phyloP scores from a whole-genome alignment of 2,329 filamentous ascomycete species.

The Penicillium olsonii region DNA sequence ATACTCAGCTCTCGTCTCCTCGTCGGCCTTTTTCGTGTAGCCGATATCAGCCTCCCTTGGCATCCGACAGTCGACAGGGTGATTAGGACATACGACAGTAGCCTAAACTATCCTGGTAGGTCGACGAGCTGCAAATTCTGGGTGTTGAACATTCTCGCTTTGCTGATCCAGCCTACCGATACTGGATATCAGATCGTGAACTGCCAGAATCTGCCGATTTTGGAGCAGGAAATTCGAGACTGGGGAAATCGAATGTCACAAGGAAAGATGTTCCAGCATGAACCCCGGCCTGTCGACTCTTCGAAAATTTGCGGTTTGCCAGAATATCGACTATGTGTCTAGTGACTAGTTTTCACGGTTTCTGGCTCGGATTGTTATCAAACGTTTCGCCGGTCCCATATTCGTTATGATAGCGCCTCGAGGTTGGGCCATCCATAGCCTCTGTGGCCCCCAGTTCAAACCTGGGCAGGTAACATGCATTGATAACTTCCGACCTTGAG shows the following conservation, averaged over 20 bases:
- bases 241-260: slow-evolving; percentile 24
- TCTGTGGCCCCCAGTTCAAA: too few relatives aligned
- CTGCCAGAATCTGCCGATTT: slow-evolving; percentile 9
- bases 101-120: slow-evolving; percentile 17
- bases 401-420: too few relatives aligned
- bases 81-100: slow-evolving; percentile 20
- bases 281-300: slow-evolving; percentile 18
- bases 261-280: slow-evolving; percentile 16
- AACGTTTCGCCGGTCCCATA: too few relatives aligned
- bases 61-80: slow-evolving; percentile 17
- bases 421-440: too few relatives aligned
- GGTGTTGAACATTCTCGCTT: slow-evolving; percentile 18
- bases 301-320: slow-evolving; percentile 9
- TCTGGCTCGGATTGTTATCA: not conserved
- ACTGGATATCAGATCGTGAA: slow-evolving; percentile 6
- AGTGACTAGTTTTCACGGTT: not conserved
- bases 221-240: slow-evolving; percentile 23
- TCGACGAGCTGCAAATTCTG: slow-evolving; percentile 23
- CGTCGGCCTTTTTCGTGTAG: slow-evolving; percentile 25
- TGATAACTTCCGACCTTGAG: too few relatives aligned
- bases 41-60: slow-evolving; percentile 12
- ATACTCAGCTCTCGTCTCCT: slow-evolving; percentile 27
- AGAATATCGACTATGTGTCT: not conserved
- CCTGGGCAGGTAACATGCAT: too few relatives aligned
- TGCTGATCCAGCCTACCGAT: slow-evolving; percentile 11